Evolutionary conservation across 192 early-diverging fungal genomes (phyloP), one percentile per base, ranked within the genome.

Genomic region (Umbelopsis isabellina): DNA sequence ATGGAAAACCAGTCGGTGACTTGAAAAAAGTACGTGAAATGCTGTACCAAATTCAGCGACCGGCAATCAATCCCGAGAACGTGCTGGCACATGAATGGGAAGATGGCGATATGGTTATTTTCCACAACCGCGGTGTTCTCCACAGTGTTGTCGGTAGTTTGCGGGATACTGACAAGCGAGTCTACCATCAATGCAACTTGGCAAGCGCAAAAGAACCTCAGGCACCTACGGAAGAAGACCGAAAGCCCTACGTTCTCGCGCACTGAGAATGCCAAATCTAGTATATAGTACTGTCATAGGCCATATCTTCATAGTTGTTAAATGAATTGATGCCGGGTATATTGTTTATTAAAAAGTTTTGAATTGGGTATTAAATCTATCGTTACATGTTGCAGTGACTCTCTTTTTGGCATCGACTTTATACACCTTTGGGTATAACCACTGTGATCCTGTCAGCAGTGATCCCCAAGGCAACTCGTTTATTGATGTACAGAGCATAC

Each of bases 401-500:
- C 51, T 23, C 21, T 3, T 65, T 44, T 5, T 44, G 1, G 46
- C 8, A 64, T 37, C 41, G 18, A 41, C 21, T 11, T 68, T 67
- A 85, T 22, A 76, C 76, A 44, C 84, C 84, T 69, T 86, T 86
- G 30, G 80, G 81, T 12, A 83, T 75, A 27, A 84, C 81, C 2
- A 87, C 85, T 0, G 83, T 85, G 9, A 87, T 51, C 16, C 21
- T 69, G 33, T 92, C 91, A 1, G 83, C 90, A 18, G 79, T 55
- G 15, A 49, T 68, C 1, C 91, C 91, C 90, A 89, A 92, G 3
- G 51, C 22, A 53, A 82, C 78, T 22, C 91, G 83, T 33, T 86
- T 70, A 53, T 83, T 86, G 27, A 89, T 81, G 76, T 81, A 92
- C 13, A 91, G 52, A 16, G 75, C 80, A 58, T 85, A 84, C 91